These are phyloP conservation scores for Aspergillus ustus DNA, from an alignment of 2,329 filamentous ascomycete species.

Conservation along the genomic window DNA sequence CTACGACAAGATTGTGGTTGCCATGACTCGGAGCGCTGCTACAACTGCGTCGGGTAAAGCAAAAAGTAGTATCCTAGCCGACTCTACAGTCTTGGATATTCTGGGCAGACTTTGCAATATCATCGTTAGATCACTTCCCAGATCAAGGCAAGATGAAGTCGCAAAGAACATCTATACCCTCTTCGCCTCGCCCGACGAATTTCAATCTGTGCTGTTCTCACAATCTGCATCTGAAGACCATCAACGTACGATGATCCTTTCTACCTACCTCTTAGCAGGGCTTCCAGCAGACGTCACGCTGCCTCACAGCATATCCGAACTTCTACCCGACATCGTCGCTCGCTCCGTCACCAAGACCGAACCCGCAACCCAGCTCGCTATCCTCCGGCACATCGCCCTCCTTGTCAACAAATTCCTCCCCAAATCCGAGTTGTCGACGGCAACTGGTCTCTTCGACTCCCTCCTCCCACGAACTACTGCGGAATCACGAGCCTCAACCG, in stretches of 20 bases:
- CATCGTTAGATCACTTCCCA: constrained; percentile 60
- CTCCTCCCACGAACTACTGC: constrained; percentile 32
- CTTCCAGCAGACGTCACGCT: constrained; percentile 47
- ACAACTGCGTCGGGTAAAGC: constrained; percentile 38
- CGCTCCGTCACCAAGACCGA: constrained; percentile 37
- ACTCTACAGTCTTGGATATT: constrained; percentile 61
- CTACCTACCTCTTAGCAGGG: constrained; percentile 61
- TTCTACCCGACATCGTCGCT: constrained; percentile 43
- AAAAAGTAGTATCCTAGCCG: constrained; percentile 48
- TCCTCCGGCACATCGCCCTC: constrained; percentile 49
- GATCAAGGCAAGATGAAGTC: constrained; percentile 57
- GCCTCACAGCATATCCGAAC: constrained; percentile 38
- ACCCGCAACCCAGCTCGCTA: constrained; percentile 43
- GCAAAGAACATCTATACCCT: constrained; percentile 60
- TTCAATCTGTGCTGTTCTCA: constrained; percentile 42
- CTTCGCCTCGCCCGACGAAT: constrained; percentile 47
- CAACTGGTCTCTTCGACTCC: constrained; percentile 37
- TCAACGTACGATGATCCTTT: constrained; percentile 58
- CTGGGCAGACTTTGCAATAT: constrained; percentile 65
- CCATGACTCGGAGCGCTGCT: constrained; percentile 46
- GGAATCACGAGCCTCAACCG: constrained; percentile 34
- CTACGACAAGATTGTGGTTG: constrained; percentile 57
- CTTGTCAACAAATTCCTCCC: constrained; percentile 49
- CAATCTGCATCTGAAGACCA: constrained; percentile 37
- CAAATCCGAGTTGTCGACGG: constrained; percentile 36